Evolutionary conservation across 441 rosid genomes (phyloP).

Genomic region (Gossypium gossypioides): DNA sequence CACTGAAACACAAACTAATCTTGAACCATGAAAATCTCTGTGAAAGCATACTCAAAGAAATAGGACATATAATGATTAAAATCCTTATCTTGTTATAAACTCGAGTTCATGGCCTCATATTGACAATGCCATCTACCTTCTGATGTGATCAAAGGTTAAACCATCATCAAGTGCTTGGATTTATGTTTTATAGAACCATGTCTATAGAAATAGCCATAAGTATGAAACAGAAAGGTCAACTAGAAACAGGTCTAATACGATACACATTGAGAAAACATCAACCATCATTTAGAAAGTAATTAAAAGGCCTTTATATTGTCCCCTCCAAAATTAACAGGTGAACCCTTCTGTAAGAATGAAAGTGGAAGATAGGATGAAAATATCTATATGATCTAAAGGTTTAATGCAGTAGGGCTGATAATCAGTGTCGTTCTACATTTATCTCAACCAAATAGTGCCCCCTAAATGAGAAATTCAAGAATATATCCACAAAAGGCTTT

Average conservation of each 20-base stretch:
- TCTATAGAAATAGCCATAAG: not conserved
- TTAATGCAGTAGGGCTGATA: not conserved
- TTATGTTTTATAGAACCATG: not conserved
- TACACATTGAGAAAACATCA: not conserved
- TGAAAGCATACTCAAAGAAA: not conserved
- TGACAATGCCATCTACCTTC: not conserved
- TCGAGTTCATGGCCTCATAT: not conserved
- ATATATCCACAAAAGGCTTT: not conserved
- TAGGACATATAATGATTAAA: not conserved
- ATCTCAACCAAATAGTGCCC: not conserved
- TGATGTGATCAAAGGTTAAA: not conserved
- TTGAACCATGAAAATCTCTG: not conserved
- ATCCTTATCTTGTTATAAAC: not conserved
- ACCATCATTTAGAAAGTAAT: not conserved
- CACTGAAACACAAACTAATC: not conserved
- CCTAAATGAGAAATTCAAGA: constrained; percentile 5
- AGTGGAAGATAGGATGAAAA: not conserved
- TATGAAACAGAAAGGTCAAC: not conserved
- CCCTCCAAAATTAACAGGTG: not conserved
- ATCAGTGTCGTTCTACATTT: not conserved
- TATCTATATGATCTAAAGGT: not conserved
- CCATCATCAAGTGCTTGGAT: not conserved
- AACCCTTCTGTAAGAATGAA: not conserved
- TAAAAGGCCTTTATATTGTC: not conserved
- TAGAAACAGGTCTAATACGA: not conserved